phyloP scores from a whole-genome alignment of 1,284 basidiomycete species.

The Ganoderma sp. region DNA sequence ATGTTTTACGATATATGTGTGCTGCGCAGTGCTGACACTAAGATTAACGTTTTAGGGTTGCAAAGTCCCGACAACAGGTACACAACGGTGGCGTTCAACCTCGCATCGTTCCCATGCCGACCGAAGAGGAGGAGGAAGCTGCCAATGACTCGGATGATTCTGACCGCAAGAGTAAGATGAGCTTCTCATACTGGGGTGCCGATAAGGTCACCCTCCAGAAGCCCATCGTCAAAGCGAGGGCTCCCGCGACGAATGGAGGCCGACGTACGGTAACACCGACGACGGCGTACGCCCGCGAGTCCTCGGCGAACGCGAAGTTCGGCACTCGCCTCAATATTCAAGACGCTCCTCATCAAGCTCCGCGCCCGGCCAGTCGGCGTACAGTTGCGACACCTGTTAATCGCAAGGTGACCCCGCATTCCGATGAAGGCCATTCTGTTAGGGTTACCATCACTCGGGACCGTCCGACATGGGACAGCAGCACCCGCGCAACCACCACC shows the following conservation, averaged over 20 bases:
- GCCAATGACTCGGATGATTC: constrained; percentile 76
- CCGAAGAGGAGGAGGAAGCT: constrained; percentile 54
- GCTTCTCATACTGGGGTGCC: constrained; percentile 89
- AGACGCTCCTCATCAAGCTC: constrained; percentile 50
- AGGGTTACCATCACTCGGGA: constrained; percentile 66
- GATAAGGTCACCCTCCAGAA: constrained; percentile 86
- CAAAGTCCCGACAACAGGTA: constrained; percentile 66
- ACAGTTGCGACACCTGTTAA: constrained; percentile 57
- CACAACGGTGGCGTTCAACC: constrained; percentile 61
- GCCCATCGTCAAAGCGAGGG: constrained; percentile 63
- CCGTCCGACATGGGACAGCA: constrained; percentile 69
- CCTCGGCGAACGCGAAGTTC: constrained; percentile 85
- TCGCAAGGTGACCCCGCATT: constrained; percentile 52
- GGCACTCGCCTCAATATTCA: constrained; percentile 70
- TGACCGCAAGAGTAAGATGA: constrained; percentile 88
- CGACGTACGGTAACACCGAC: constrained; percentile 56
- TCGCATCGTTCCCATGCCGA: constrained; percentile 71
- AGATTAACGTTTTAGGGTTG: constrained; percentile 56
- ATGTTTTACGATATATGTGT: constrained; percentile 42
- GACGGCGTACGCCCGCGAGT: constrained; percentile 72
- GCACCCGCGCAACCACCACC: constrained; percentile 53
- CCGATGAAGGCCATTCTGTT: constrained; percentile 65
- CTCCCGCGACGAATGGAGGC: constrained; percentile 43
- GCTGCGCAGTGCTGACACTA: constrained; percentile 22
- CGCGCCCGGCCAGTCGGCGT: constrained; percentile 69